These are phyloP conservation scores for Xylaria sp. DNA, from an alignment of 2,329 filamentous ascomycete species.

Conservation along the genomic window DNA sequence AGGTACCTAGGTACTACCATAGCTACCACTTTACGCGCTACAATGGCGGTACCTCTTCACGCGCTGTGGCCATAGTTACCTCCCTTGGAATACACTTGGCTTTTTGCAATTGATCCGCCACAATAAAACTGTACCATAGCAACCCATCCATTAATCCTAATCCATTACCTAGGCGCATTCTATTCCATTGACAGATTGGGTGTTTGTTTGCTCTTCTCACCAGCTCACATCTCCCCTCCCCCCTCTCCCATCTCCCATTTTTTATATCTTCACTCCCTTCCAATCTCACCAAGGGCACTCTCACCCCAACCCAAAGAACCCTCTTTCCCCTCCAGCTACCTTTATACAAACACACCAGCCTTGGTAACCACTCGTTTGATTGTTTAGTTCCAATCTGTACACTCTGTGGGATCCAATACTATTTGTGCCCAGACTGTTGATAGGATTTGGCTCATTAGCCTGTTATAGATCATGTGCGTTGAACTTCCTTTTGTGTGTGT, in stretches of 20 bases:
- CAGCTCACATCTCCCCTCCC: not conserved
- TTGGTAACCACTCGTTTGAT: not conserved
- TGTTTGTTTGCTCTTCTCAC: not conserved
- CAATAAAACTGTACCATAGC: not conserved
- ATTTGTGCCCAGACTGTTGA: not conserved
- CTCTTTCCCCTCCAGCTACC: not conserved
- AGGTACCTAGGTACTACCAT: not conserved
- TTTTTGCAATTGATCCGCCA: not conserved
- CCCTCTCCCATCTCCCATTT: not conserved
- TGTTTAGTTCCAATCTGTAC: not conserved
- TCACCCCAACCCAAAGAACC: not conserved
- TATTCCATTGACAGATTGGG: too few species aligned
- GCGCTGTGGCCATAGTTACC: not conserved
- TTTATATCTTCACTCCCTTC: not conserved
- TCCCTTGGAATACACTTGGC: not conserved
- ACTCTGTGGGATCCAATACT: not conserved
- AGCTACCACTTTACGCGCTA: constrained; percentile 1
- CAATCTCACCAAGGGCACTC: not conserved
- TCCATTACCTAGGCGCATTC: not conserved
- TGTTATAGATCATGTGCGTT: constrained; percentile 37
- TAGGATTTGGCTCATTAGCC: not conserved
- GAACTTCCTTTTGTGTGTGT: not conserved
- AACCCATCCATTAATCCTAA: not conserved
- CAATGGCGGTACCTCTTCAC: not conserved
- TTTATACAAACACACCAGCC: not conserved